These are phyloP conservation scores for Sporothrix luriei DNA, from an alignment of 2,329 filamentous ascomycete species.

Conservation along the genomic window DNA sequence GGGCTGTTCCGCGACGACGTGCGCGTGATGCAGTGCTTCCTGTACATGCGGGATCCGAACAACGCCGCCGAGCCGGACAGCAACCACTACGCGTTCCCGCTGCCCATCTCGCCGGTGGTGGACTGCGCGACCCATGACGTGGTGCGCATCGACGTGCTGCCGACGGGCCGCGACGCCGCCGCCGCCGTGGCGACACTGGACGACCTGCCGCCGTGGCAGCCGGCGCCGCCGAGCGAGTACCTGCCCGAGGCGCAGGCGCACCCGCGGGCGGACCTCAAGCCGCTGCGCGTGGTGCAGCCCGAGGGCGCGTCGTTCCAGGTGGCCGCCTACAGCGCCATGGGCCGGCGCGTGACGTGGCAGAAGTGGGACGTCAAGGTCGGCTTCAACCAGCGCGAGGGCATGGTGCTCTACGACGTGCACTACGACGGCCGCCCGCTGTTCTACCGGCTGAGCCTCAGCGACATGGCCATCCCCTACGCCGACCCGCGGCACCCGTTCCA, in stretches of 20 bases:
- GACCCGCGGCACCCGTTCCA: slow-evolving; percentile 68
- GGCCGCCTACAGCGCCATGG: slow-evolving; percentile 39
- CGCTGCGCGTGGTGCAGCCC: slow-evolving; percentile 46
- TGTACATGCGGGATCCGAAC: slow-evolving; percentile 66
- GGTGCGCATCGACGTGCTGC: slow-evolving; percentile 49
- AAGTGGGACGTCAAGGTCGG: slow-evolving; percentile 71
- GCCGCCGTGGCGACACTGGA: slow-evolving; percentile 40
- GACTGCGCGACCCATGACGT: slow-evolving; percentile 52
- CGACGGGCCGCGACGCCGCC: slow-evolving; percentile 53
- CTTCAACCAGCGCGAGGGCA: slow-evolving; percentile 71
- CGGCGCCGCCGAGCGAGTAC: slow-evolving; percentile 45
- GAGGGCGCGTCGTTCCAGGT: slow-evolving; percentile 51
- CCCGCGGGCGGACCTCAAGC: slow-evolving; percentile 56
- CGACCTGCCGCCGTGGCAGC: slow-evolving; percentile 45
- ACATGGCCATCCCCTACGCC: slow-evolving; percentile 68
- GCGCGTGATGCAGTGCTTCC: slow-evolving; percentile 60
- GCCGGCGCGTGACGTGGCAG: slow-evolving; percentile 60
- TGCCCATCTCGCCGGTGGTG: slow-evolving; percentile 61
- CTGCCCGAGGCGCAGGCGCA: slow-evolving; percentile 44
- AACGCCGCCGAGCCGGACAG: slow-evolving; percentile 63
- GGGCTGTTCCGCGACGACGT: slow-evolving; percentile 33
- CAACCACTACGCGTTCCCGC: slow-evolving; percentile 61
- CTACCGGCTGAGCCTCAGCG: slow-evolving; percentile 67
- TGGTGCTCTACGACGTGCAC: slow-evolving; percentile 68
- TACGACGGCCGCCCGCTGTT: slow-evolving; percentile 68